Percentiles rank a stretch among this genome's conserved stretches.
Conservation (phyloP, 2,329 filamentous ascomycete species). For the Botrytis paeoniae region DNA sequence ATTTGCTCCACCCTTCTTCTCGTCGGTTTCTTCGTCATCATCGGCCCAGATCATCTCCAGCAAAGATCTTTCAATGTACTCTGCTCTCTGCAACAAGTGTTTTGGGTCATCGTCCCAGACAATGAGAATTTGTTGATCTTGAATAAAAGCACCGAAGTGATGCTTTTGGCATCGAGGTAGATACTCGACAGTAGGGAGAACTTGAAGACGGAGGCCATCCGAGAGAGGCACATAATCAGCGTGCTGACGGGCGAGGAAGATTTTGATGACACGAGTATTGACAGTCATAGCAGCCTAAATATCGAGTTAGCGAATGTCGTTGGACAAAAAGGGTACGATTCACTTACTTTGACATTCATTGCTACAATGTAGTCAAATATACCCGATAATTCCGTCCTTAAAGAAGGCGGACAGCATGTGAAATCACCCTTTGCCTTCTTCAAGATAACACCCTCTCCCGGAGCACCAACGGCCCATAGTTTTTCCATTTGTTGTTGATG, state of each 20-base stretch:
- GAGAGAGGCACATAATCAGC: slow-evolving; percentile 56
- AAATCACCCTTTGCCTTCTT: slow-evolving; percentile 52
- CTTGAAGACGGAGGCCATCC: slow-evolving; percentile 58
- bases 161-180: slow-evolving; percentile 60
- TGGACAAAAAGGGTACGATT: background rate
- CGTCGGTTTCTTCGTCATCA: slow-evolving; percentile 39
- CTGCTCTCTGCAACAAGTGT: slow-evolving; percentile 51
- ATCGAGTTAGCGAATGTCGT: background rate
- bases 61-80: slow-evolving; percentile 51
- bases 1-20: slow-evolving; percentile 28
- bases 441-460: slow-evolving; percentile 54
- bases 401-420: slow-evolving; percentile 48
- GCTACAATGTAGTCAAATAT: slow-evolving; percentile 49
- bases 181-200: slow-evolving; percentile 55
- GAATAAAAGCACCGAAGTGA: slow-evolving; percentile 63
- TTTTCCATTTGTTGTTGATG: slow-evolving; percentile 59
- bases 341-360: slow-evolving; percentile 53
- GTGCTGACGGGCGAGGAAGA: slow-evolving; percentile 51
- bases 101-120: slow-evolving; percentile 63
- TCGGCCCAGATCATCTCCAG: slow-evolving; percentile 58
- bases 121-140: slow-evolving; percentile 55
- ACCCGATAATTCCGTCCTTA: slow-evolving; percentile 45
- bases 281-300: slow-evolving; percentile 63
- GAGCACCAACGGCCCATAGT: slow-evolving; percentile 47
- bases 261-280: slow-evolving; percentile 61